Evolutionary conservation across 768 basidiomycete species (phyloP), one percentile per base, ranked within the genome.

Genomic region (Lactarius hengduanensis): DNA sequence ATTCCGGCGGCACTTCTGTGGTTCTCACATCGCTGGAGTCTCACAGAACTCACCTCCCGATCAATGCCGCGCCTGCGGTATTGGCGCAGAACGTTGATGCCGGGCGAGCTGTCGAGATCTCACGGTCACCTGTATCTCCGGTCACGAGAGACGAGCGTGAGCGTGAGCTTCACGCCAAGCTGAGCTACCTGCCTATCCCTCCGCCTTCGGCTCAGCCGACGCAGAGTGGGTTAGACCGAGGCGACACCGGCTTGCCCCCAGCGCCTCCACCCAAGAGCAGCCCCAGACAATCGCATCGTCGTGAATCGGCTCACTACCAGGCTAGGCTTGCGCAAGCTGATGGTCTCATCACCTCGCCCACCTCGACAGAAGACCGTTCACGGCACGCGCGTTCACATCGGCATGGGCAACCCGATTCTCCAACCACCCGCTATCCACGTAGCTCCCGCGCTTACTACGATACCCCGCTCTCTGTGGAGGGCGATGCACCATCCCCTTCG

Each of bases 41-140:
- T 20, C 65, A 69, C 43, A 40, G 61, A 28, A 57, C 68, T 5
- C 68, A 69, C 40, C 40, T 62, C 53, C 65, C 41, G 41, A n/a
- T 69, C 15, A 45, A 58, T 32, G 40, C 61, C 26, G 34, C 65
- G 34, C 65, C 65, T 38, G 50, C 11, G n/a, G 53, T 59, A 6
- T 62, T 67, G 61, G 38, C 60, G 26, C 60, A 53, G 56, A 60
- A 16, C 41, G 36, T 68, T 4, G 59, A 26, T 59, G 64, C 64
- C 18, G 45, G 36, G 20, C 55, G 67, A 15, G 5, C 63, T 18
- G 64, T 65, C 40, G 65, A 68, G 59, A 55, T 63, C 26, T 34
- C 40, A 16, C 13, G 32, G 22, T 11, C 50, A 13, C 66, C 57
- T 16, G 5, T n/a, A 50, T 58, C 56, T 28, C 61, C 56, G 0